These are phyloP conservation scores for Cadophora gregata DNA, from an alignment of 2,329 filamentous ascomycete species.

Conservation along the genomic window DNA sequence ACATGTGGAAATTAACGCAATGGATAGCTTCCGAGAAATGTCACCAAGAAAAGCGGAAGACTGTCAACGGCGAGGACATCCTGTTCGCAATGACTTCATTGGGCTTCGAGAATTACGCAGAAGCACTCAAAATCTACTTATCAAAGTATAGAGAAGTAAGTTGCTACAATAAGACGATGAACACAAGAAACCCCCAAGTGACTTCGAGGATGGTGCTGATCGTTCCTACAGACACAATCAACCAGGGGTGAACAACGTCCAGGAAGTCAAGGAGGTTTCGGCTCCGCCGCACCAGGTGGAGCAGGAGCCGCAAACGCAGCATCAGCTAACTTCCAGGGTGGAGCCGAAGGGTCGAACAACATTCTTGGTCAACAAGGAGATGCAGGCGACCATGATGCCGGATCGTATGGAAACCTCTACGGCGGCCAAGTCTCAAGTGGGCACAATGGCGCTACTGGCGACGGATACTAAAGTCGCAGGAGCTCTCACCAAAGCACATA, in stretches of 20 bases:
- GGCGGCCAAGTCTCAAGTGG: slow-evolving; percentile 57
- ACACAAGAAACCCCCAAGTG: not conserved
- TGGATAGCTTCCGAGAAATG: slow-evolving; percentile 93
- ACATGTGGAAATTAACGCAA: slow-evolving; percentile 32
- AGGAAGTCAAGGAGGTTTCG: slow-evolving; percentile 59
- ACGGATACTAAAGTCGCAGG: slow-evolving; percentile 36
- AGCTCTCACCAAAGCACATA: slow-evolving; percentile 25
- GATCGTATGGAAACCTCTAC: slow-evolving; percentile 49
- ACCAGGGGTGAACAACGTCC: slow-evolving; percentile 67
- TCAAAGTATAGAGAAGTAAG: slow-evolving; percentile 97
- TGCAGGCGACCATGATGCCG: slow-evolving; percentile 43
- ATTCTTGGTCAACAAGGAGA: slow-evolving; percentile 44
- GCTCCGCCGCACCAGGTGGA: slow-evolving; percentile 48
- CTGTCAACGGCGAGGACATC: slow-evolving; percentile 98
- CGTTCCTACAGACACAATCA: slow-evolving; percentile 70
- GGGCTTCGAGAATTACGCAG: slow-evolving; percentile 98
- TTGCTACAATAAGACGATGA: slow-evolving; percentile 34
- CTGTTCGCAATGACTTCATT: slow-evolving; percentile 99
- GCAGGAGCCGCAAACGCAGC: slow-evolving; percentile 44
- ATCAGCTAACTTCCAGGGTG: slow-evolving; percentile 40
- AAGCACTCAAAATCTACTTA: slow-evolving; percentile 97
- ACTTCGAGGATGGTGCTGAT: slow-evolving; percentile 3
- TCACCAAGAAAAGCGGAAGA: slow-evolving; percentile 99
- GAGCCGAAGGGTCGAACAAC: slow-evolving; percentile 44
- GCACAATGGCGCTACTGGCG: slow-evolving; percentile 59